phyloP scores from a whole-genome alignment of 495 filamentous ascomycete genomes.

The Lophiotrema nucula region DNA sequence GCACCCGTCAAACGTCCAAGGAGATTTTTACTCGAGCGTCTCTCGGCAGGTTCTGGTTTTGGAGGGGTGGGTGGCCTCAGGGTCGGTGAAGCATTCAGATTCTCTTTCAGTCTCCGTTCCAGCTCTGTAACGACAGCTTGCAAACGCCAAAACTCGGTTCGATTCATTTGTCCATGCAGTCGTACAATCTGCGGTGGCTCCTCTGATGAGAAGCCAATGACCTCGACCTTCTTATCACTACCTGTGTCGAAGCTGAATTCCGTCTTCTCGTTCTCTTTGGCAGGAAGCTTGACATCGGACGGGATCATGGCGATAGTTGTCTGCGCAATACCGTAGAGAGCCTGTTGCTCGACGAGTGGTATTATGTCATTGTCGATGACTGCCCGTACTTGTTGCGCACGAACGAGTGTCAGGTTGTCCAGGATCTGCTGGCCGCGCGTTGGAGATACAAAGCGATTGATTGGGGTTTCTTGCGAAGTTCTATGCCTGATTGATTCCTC shows the following conservation, averaged over 20 bases:
- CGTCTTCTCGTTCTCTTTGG: slow-evolving; percentile 12
- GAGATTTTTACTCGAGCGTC: slow-evolving; percentile 7
- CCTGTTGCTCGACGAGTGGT: slow-evolving; percentile 30
- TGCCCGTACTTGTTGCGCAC: slow-evolving; percentile 18
- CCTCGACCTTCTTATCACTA: slow-evolving; percentile 11
- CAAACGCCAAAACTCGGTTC: slow-evolving; percentile 29
- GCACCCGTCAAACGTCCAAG: slow-evolving; percentile 11
- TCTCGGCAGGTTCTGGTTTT: background rate
- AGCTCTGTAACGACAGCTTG: slow-evolving; percentile 18
- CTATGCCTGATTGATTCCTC: slow-evolving; percentile 21
- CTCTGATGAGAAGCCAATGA: slow-evolving; percentile 20
- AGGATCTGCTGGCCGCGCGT: slow-evolving; percentile 22
- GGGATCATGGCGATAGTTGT: slow-evolving; percentile 32
- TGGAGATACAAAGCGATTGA: background rate
- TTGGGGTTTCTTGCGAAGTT: background rate
- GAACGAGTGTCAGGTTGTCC: slow-evolving; percentile 24
- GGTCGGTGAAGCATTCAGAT: slow-evolving; percentile 5
- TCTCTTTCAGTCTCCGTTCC: slow-evolving; percentile 19
- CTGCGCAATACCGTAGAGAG: slow-evolving; percentile 26
- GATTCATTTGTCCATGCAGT: slow-evolving; percentile 26
- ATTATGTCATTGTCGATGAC: slow-evolving; percentile 21
- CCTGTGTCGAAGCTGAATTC: slow-evolving; percentile 26
- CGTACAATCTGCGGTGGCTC: slow-evolving; percentile 16
- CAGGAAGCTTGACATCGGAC: slow-evolving; percentile 20
- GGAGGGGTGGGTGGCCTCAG: background rate